Percentiles rank a stretch among this genome's conserved stretches.
Conservation (phyloP, 2,329 filamentous ascomycete genomes). For the Botrytis tulipae region DNA sequence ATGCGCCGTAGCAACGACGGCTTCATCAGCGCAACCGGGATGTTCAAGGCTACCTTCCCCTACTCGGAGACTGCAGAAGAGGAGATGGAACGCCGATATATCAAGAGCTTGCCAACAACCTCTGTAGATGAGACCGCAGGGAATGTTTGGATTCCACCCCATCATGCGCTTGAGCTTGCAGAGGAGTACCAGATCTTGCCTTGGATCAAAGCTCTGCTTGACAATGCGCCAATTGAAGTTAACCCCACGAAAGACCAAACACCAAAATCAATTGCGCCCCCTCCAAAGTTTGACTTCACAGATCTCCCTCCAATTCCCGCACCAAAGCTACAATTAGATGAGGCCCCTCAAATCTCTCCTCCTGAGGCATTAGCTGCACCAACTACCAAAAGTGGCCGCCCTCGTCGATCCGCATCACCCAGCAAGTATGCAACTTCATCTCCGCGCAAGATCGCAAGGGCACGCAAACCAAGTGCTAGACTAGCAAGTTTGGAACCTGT, state of each 20-base stretch:
- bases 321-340: neutral
- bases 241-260: slow-evolving; percentile 45
- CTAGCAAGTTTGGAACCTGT: slow-evolving; percentile 45
- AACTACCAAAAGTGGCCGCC: slow-evolving; percentile 42
- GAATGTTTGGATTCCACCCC: slow-evolving; percentile 91
- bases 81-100: slow-evolving; percentile 72
- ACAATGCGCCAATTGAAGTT: slow-evolving; percentile 72
- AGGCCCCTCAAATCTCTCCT: slow-evolving; percentile 14
- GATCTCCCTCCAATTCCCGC: slow-evolving; percentile 1
- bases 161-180: slow-evolving; percentile 75
- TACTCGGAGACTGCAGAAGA: slow-evolving; percentile 73
- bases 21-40: slow-evolving; percentile 80
- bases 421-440: slow-evolving; percentile 53
- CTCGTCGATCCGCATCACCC: slow-evolving; percentile 58
- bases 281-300: slow-evolving; percentile 60
- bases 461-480: slow-evolving; percentile 46
- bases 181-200: slow-evolving; percentile 81
- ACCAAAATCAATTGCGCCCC: slow-evolving; percentile 73
- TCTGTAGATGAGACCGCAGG: slow-evolving; percentile 91
- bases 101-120: slow-evolving; percentile 79
- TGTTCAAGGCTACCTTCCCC: slow-evolving; percentile 89
- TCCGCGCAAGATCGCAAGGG: slow-evolving; percentile 41
- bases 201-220: slow-evolving; percentile 91
- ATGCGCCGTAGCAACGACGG: slow-evolving; percentile 89
- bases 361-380: slow-evolving; percentile 32